Evolutionary conservation across 2,329 filamentous ascomycete species (phyloP), one percentile per base, ranked within the genome.

Genomic region (Diaporthe vexans): DNA sequence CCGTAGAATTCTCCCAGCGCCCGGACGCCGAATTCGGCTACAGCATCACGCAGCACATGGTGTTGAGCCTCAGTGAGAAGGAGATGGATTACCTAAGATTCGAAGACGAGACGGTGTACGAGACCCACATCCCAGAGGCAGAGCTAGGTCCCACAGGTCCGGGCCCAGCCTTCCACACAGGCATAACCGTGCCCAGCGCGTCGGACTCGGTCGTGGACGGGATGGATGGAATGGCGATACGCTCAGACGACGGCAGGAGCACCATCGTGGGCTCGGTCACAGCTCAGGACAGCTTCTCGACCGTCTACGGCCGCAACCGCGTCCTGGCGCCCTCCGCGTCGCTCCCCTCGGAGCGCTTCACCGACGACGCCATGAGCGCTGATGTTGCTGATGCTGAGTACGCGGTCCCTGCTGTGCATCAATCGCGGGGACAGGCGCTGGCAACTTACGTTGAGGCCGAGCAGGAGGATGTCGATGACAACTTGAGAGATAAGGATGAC

Each of bases 61-160:
- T 92, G 0, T 84, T 91, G 0, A 86, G 84, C 7, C 84, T 94
- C 1, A 82, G 83, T 0, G 85, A 89, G 4, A 83, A 88, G 2
- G 92, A 94, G 81, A 87, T 89, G 76, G 88, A 88, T 73, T 93
- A 87, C 76, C 84, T 94, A 4, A 91, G 92, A 0, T 83, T 93
- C 5, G 72, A 70, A 48, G 72, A 76, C 46, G 73, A 73, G 35
- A 35, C 67, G 37, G 37, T 89, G 1, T 88, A 87, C 72, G 84
- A 86, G 76, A 73, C 80, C 0, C 76, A 77, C 3, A 81, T 87
- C 17, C 86, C 86, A 0, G 81, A 82, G 0, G 81, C 86, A 1
- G 81, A 85, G 0, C 82, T 86, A 78, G 87, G 86, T 0, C 85
- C 87, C 1, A 83, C 78, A 35, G 85, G 86, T 0, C 87, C 87